Base-by-base conservation (phyloP, 345 rosid genomes). In the Murraya paniculata region DNA sequence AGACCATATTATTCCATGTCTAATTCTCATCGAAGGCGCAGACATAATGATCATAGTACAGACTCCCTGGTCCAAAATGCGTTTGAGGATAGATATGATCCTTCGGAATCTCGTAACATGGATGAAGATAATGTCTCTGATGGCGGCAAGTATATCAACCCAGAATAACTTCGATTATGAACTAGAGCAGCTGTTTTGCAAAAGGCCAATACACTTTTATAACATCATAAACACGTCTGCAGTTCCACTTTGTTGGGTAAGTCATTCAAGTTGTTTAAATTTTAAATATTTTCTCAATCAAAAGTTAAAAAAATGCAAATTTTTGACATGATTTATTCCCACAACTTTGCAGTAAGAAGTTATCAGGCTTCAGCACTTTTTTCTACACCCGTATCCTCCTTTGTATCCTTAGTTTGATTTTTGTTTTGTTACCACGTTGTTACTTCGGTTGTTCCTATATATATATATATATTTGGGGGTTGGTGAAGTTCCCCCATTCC, bases 21-120 rank as follows among this genome's bases (percentile, higher is more conserved):
- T 50, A 75, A 79, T 74, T 78, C 81, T 56, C 64, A 38, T 73
- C 76, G 13, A 71, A 83, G 78, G 75, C 76, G 27, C 64, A 62
- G 53, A 7, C 79, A 67, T 74, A 84, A 75, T 21, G 77, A 84
- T 64, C 80, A 53, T 67, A 73, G 65, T 74, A 77, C 85, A 61
- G 78, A 81, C 56, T 30, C 78, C 58, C 24, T 21, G 64, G 77
- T 55, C 24, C 81, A 84, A 55, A 78, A 81, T 81, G 80, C 80
- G 72, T 92, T 92, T 87, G 92, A 86, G 64, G 97, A 94, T 87
- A 84, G 99, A 84, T 92, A 96, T 81, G 83, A 89, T 85, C 99
- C 98, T 71, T 82, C 64, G 62, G 87, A 81, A 82, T 90, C 84
- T 48, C 84, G 62, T 50, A 85, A 87, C 66, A 10, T 50, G 33